Percentiles rank a stretch among this genome's conserved stretches.
These are phyloP conservation scores for Calocybe cyanea DNA, from an alignment of 768 basidiomycete species.

Conservation along the genomic window DNA sequence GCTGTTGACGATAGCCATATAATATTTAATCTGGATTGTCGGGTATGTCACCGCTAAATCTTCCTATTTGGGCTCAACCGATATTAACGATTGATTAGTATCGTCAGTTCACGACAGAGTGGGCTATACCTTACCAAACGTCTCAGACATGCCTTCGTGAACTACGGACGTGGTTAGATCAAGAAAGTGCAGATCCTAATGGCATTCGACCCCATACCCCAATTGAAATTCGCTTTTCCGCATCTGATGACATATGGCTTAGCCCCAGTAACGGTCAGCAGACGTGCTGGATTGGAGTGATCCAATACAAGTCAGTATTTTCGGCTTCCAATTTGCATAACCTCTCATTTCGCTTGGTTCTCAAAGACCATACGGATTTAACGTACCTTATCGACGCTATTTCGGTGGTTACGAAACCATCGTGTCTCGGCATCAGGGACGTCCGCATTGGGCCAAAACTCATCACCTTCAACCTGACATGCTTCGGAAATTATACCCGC, in stretches of 20 bases:
- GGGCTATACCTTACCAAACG: slow-evolving; percentile 78
- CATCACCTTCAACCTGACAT: slow-evolving; percentile 65
- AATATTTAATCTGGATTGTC: slow-evolving; percentile 92
- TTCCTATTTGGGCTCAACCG: background rate
- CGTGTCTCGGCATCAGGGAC: slow-evolving; percentile 63
- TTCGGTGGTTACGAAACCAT: slow-evolving; percentile 77
- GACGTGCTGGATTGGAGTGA: slow-evolving; percentile 95
- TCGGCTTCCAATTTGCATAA: slow-evolving; percentile 2
- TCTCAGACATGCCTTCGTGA: slow-evolving; percentile 67
- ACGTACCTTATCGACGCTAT: slow-evolving; percentile 74
- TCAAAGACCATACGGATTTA: slow-evolving; percentile 79
- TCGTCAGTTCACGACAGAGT: slow-evolving; percentile 92
- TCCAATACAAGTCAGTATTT: slow-evolving; percentile 85
- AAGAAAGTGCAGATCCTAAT: slow-evolving; percentile 59
- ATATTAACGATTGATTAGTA: slow-evolving; percentile 42
- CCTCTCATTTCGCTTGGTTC: slow-evolving; percentile 2
- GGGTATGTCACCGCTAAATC: slow-evolving; percentile 46
- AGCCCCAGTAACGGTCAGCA: slow-evolving; percentile 77
- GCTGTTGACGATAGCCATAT: slow-evolving; percentile 74
- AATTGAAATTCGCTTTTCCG: slow-evolving; percentile 88
- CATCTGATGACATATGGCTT: slow-evolving; percentile 89
- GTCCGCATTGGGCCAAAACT: slow-evolving; percentile 97
- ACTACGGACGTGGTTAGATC: slow-evolving; percentile 66
- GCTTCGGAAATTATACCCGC: slow-evolving; percentile 71
- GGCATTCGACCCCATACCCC: slow-evolving; percentile 90